Base-by-base conservation (phyloP, 768 basidiomycete genomes). In the Trametes elegans region DNA sequence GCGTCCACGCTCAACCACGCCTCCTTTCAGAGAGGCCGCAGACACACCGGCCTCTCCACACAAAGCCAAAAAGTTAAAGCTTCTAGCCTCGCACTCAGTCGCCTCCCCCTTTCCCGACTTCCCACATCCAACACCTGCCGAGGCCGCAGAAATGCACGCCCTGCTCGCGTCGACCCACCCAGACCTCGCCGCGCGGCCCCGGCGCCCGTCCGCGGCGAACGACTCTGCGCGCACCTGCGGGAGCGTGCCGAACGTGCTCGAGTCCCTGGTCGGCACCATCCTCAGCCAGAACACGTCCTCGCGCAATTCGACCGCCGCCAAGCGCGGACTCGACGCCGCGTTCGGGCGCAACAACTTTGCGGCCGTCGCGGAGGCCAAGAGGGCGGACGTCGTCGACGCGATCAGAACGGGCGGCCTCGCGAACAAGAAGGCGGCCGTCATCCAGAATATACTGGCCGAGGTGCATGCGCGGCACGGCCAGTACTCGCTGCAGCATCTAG, bases 201-300 rank as follows among this genome's bases (percentile, higher is more conserved):
- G 52, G 7, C 19, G 60, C 7, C 69, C 74, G 36, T 32, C 61
- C 14, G 55, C 55, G 8, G 36, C n/a, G 16, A 68, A 58, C 39
- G 75, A 79, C 56, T 71, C 80, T 7, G 78, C 77, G 5, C 49
- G 61, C 53, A 76, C 77, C 0, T 79, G 78, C 46, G 80, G 77
- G 2, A 65, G 71, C 34, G 74, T 75, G 2, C 75, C 77, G 3
- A 79, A 84, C 60, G 80, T 84, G 56, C 72, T 84, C 51, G 83
- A 83, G 55, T 69, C 79, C 10, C 75, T 84, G 56, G 79, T 85
- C 32, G 78, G 74, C 21, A 82, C 81, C 1, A 74, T 85, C 52
- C 77, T 85, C 28, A 83, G 82, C 28, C 83, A 84, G 62, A 83
- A 82, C 57, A 84, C 83, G 1, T 78, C 81, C 18, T 66, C 68